Evolutionary conservation across 1,139 yeast genomes (phyloP).

Genomic region (Meyerozyma carpophila): DNA sequence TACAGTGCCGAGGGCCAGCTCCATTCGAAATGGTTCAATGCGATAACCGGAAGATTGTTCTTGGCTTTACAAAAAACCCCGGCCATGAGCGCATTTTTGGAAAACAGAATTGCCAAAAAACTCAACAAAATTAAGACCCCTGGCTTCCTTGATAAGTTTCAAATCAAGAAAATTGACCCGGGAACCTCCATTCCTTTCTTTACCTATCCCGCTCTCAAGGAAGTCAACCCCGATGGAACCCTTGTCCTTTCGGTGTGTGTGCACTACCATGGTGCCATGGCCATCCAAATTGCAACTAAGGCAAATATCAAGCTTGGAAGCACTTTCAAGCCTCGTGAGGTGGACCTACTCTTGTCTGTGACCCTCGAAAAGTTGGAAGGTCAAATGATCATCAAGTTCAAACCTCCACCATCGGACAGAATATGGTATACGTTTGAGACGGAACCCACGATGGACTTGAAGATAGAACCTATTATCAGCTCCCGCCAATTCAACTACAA

Average conservation of each 20-base stretch:
- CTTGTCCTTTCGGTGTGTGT: conserved; percentile 58
- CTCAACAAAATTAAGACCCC: conserved; percentile 78
- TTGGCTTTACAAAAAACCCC: conserved; percentile 71
- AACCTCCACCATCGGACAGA: conserved; percentile 87
- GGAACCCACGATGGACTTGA: conserved; percentile 71
- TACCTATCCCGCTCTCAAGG: conserved; percentile 65
- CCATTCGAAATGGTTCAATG: conserved; percentile 87
- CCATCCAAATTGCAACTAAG: conserved; percentile 75
- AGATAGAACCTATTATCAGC: conserved; percentile 84
- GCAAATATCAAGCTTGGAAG: conserved; percentile 69
- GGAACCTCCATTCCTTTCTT: conserved; percentile 81
- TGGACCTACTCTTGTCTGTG: conserved; percentile 69
- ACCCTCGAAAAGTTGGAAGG: conserved; percentile 69
- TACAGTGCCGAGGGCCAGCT: conserved; percentile 81
- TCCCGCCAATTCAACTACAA: conserved; percentile 74
- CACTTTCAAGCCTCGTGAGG: conserved; percentile 72
- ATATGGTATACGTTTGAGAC: conserved; percentile 85
- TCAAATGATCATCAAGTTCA: conserved; percentile 59
- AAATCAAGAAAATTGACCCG: conserved; percentile 63
- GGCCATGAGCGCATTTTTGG: conserved; percentile 51
- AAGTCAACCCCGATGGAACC: conserved; percentile 77
- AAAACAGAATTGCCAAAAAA: conserved; percentile 60
- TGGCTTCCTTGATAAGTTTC: conserved; percentile 78
- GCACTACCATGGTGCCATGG: conserved; percentile 66
- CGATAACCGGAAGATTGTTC: conserved; percentile 75